A percentile compares a stretch with the other conserved stretches of the same genome.
Conservation (phyloP, 257 asterid genomes). For the Solanum pimpinellifolium region DNA sequence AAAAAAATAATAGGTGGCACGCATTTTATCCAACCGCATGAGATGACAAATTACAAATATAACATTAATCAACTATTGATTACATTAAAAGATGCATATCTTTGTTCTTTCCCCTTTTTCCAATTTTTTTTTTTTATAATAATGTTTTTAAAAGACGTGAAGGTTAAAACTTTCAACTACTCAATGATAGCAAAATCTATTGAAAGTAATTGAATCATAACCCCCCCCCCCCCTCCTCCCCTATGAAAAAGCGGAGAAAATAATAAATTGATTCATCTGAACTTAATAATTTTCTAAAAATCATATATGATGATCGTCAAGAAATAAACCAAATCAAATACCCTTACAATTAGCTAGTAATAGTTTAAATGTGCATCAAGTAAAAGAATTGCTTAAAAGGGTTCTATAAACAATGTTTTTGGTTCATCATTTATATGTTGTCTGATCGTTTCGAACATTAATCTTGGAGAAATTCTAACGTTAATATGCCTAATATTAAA, state of each 20-base stretch:
- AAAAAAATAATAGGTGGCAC: not conserved
- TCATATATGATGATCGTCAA: rapidly evolving
- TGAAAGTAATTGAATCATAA: not conserved
- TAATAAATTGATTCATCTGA: not conserved
- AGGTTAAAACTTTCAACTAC: constrained; percentile 12
- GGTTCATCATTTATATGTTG: not conserved
- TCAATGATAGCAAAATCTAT: constrained; percentile 10
- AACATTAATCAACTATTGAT: not conserved
- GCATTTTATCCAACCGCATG: not conserved
- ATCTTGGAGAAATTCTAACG: not conserved
- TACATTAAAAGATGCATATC: constrained; percentile 2
- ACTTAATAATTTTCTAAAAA: not conserved
- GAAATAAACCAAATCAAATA: not conserved
- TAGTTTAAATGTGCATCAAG: not conserved
- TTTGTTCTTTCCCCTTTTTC: not conserved
- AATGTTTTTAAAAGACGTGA: constrained; percentile 7
- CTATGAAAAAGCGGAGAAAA: not conserved
- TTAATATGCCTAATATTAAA: not conserved
- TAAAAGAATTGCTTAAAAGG: no score
- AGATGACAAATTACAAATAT: not conserved
- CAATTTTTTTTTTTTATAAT: not conserved
- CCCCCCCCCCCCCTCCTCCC: no score
- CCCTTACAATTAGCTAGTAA: not conserved
- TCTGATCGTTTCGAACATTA: not conserved
- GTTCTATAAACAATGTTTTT: not conserved